A percentile compares a stretch with the other conserved stretches of the same genome.
Conservation (phyloP, 192 early-diverging fungal species). For the Lobulomyces angularis region DNA sequence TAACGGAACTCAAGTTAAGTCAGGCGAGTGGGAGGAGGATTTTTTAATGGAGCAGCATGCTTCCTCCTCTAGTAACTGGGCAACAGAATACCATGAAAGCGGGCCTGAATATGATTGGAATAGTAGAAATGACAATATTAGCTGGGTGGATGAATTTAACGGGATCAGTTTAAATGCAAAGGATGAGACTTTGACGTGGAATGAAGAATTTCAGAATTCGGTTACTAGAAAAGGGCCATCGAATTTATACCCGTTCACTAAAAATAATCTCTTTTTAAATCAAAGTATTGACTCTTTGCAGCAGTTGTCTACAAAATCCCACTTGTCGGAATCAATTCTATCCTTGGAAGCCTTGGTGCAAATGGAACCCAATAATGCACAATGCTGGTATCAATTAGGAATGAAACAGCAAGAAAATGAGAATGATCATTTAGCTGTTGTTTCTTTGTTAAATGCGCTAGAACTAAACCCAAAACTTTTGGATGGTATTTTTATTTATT, state of each 20-base stretch:
- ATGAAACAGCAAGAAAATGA: constrained; percentile 94
- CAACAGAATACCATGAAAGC: background rate
- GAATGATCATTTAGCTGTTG: constrained; percentile 80
- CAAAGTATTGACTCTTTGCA: constrained; percentile 7
- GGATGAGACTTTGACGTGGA: constrained; percentile 15
- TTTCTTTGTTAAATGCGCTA: constrained; percentile 71
- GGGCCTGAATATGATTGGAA: constrained; percentile 20
- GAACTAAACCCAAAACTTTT: constrained; percentile 56
- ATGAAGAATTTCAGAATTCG: constrained; percentile 33
- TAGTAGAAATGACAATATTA: constrained; percentile 2
- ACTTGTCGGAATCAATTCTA: constrained; percentile 77
- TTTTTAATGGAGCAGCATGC: constrained; percentile 30
- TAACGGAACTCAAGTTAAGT: constrained; percentile 5
- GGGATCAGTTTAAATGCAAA: constrained; percentile 4
- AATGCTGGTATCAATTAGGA: constrained; percentile 77
- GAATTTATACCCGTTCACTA: constrained; percentile 60
- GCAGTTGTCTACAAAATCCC: constrained; percentile 32
- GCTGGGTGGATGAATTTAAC: constrained; percentile 18
- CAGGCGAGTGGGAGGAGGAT: constrained; percentile 48
- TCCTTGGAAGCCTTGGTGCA: constrained; percentile 83
- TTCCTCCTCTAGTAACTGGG: background rate
- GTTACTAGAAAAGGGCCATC: constrained; percentile 39
- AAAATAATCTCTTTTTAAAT: constrained; percentile 57
- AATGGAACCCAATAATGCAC: constrained; percentile 61
- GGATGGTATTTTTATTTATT: too few species aligned